Evolutionary conservation across 2,329 filamentous ascomycete genomes (phyloP).

Genomic region (Fusarium praegraminearum): DNA sequence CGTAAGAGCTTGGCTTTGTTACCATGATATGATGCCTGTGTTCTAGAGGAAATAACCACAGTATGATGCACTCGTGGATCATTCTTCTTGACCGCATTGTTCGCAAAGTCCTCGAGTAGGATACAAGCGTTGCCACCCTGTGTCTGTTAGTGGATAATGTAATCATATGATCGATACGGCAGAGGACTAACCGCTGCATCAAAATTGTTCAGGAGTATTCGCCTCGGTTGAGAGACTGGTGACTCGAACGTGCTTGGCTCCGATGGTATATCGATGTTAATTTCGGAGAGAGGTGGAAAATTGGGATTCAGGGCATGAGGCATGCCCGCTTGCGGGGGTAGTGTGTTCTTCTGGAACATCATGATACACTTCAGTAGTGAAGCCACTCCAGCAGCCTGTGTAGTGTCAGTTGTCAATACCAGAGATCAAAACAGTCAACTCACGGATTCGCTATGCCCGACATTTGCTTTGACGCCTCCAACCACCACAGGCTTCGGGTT

Average conservation of each 20-base stretch:
- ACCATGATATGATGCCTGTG: conserved; percentile 38
- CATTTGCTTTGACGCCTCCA: conserved; percentile 73
- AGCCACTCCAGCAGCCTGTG: conserved; percentile 59
- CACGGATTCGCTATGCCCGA: conserved; percentile 73
- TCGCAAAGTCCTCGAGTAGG: conserved; percentile 67
- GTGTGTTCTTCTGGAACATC: conserved; percentile 59
- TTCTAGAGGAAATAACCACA: conserved; percentile 23
- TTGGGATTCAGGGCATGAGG: conserved; percentile 58
- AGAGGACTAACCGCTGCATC: conserved; percentile 57
- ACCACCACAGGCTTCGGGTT: conserved; percentile 65
- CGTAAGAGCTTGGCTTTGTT: conserved; percentile 50
- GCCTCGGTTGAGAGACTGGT: conserved; percentile 53
- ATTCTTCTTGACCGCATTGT: conserved; percentile 54
- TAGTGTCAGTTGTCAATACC: background rate
- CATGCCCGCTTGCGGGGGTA: conserved; percentile 66
- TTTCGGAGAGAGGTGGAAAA: conserved; percentile 54
- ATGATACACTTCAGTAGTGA: conserved; percentile 66
- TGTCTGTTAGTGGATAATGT: background rate
- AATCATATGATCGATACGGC: background rate
- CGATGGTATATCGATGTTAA: conserved; percentile 64
- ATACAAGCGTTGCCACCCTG: conserved; percentile 78
- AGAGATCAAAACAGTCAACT: background rate
- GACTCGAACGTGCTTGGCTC: conserved; percentile 60
- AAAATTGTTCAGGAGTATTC: conserved; percentile 74
- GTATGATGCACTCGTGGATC: conserved; percentile 53